These are phyloP conservation scores for Colletotrichum australisinense DNA, from an alignment of 2,329 filamentous ascomycete genomes.

Conservation along the genomic window DNA sequence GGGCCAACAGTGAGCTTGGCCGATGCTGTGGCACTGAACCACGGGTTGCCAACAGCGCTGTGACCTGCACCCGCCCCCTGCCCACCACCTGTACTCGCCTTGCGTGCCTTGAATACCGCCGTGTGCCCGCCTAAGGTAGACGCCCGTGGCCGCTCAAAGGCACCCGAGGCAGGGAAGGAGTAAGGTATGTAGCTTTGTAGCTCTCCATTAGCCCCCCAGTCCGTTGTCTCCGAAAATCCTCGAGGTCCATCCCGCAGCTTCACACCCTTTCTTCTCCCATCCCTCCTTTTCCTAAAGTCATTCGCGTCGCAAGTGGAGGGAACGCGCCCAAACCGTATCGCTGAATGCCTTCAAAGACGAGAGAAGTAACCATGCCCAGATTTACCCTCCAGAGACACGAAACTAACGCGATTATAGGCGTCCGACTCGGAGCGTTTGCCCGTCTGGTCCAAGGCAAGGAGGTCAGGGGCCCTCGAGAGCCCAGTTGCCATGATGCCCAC, in stretches of 20 bases:
- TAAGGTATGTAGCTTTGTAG: slow-evolving; percentile 16
- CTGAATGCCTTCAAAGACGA: slow-evolving; percentile 38
- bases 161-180: not conserved
- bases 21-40: slow-evolving; percentile 27
- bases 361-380: slow-evolving; percentile 36
- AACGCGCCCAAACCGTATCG: slow-evolving; percentile 40
- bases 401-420: slow-evolving; percentile 28
- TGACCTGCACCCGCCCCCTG: slow-evolving; percentile 18
- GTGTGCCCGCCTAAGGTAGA: slow-evolving; percentile 9
- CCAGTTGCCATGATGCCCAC: slow-evolving; percentile 50
- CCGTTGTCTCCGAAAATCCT: slow-evolving; percentile 41
- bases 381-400: slow-evolving; percentile 10
- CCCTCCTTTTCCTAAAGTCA: slow-evolving; percentile 33
- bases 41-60: slow-evolving; percentile 27
- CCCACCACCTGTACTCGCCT: slow-evolving; percentile 1
- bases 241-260: slow-evolving; percentile 36
- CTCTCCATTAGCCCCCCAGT: slow-evolving; percentile 36
- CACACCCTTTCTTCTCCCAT: slow-evolving; percentile 38
- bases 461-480: slow-evolving; percentile 37
- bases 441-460: slow-evolving; percentile 32
- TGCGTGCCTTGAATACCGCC: not conserved
- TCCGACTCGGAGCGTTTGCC: slow-evolving; percentile 30
- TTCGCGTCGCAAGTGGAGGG: slow-evolving; percentile 40
- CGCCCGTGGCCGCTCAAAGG: not conserved
- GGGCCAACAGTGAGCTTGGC: slow-evolving; percentile 15